Percentiles rank a stretch among this genome's conserved stretches.
Evolutionary conservation across 202 grass and related monocot species (phyloP).

Genomic region (Schoenoplectus triqueter): DNA sequence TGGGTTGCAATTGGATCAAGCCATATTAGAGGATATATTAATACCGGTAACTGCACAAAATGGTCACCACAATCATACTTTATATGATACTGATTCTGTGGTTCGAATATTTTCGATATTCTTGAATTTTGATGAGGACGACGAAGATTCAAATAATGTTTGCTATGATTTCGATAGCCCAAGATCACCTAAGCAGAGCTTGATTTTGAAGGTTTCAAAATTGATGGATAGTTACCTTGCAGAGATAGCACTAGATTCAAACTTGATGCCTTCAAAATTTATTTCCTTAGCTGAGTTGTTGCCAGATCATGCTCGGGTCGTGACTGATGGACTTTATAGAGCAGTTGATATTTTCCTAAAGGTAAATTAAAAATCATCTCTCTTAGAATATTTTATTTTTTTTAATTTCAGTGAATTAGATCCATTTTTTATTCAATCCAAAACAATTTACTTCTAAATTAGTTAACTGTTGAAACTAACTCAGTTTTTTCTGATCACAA

Average conservation of each 20-base stretch:
- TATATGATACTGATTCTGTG: slow-evolving; percentile 85
- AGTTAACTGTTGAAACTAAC: not conserved
- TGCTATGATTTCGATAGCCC: slow-evolving; percentile 74
- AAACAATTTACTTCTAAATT: not conserved
- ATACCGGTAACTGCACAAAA: slow-evolving; percentile 48
- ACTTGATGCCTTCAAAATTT: slow-evolving; percentile 72
- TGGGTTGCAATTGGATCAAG: slow-evolving; percentile 80
- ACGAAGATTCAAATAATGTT: slow-evolving; percentile 38
- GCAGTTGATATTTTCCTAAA: slow-evolving; percentile 97
- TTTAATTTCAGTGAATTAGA: slow-evolving; percentile 20
- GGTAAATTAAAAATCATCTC: slow-evolving; percentile 40
- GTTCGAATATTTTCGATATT: slow-evolving; percentile 73
- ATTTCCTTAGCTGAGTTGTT: slow-evolving; percentile 90
- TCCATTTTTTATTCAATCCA: not conserved
- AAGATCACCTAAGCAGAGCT: slow-evolving; percentile 62
- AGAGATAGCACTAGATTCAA: slow-evolving; percentile 88
- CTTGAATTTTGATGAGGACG: slow-evolving; percentile 67
- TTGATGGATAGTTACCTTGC: slow-evolving; percentile 95
- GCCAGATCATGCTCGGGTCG: slow-evolving; percentile 79
- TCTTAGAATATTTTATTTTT: not conserved
- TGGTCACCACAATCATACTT: slow-evolving; percentile 39
- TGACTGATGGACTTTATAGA: slow-evolving; percentile 88
- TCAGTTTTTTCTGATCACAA: not conserved
- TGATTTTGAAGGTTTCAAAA: slow-evolving; percentile 76
- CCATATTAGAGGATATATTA: slow-evolving; percentile 90